Base-by-base conservation (phyloP, 1,284 basidiomycete species). In the Leccinum pachyderme region DNA sequence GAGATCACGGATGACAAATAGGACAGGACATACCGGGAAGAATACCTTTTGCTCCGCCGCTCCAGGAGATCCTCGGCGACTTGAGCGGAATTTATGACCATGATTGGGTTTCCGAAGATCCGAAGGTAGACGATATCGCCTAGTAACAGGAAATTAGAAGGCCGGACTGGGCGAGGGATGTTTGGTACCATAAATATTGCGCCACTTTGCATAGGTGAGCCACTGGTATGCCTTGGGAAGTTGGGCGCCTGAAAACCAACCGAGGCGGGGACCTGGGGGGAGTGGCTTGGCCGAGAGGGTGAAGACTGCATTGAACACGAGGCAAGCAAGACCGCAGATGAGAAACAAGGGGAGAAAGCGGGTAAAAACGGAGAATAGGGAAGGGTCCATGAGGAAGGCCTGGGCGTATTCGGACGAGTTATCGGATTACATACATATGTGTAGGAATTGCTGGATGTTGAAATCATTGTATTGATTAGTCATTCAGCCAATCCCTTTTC, bases 131-230 rank as follows among this genome's bases (percentile, higher is more conserved):
- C 72, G 32, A 81, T 59, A 59, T 81, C 77, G 32, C 78, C 78
- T 79, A 48, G 28, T 46, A 48, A 57, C 11, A 35, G 32, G 43
- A 45, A 46, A 47, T 56, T n/a, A 53, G 50, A 41, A 25, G 7
- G 22, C 31, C 22, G 15, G 25, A 33, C 8, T 27, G 18, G 32
- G 27, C 1, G 33, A 2, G 27, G 8, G 12, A 32, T n/a, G 15
- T 39, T 31, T 32, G 22, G 51, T 55, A 78, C 79, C 78, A 53
- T 80, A 80, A n/a, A 62, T 64, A 35, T 74, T 54, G 52, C 69
- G 72, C 80, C 78, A 81, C 45, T 74, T 55, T 9, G 75, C 73
- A 61, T 79, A 81, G 18, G 73, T 73, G n/a, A 72, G 62, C 79
- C 80, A 81, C 18, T 76, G 77, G 53, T 73, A 68, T n/a, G 63